phyloP scores from a whole-genome alignment of 768 basidiomycete genomes.

The Tephrocybe sp. region DNA sequence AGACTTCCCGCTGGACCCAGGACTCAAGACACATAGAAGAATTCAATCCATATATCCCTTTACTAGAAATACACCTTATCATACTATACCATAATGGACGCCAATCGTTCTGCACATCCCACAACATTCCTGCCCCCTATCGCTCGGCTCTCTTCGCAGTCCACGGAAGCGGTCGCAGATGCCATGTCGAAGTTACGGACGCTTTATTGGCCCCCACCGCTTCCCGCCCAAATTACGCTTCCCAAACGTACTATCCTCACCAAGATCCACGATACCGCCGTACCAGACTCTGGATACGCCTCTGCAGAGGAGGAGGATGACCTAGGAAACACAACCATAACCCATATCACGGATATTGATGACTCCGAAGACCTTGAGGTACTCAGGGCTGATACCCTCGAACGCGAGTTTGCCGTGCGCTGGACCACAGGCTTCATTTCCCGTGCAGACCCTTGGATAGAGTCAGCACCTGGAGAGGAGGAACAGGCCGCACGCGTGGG shows the following conservation, averaged over 20 bases:
- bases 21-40: conserved; percentile 12
- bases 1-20: conserved; percentile 3
- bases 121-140: conserved; percentile 59
- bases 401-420: conserved; percentile 64
- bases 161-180: conserved; percentile 34
- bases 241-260: conserved; percentile 26
- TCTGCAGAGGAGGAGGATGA: conserved; percentile 62
- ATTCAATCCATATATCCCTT: conserved; percentile 7
- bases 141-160: conserved; percentile 32
- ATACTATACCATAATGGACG: conserved; percentile 16
- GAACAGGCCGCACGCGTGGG: conserved; percentile 40
- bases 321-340: conserved; percentile 19
- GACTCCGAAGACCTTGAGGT: conserved; percentile 33
- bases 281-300: conserved; percentile 78
- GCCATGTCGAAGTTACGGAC: conserved; percentile 44
- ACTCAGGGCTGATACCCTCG: conserved; percentile 62
- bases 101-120: conserved; percentile 16
- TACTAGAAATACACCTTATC: conserved; percentile 2
- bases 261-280: conserved; percentile 39
- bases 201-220: conserved; percentile 51
- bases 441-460: conserved; percentile 56
- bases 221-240: conserved; percentile 26
- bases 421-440: conserved; percentile 76
- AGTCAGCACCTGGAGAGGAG: conserved; percentile 22
- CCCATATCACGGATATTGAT: conserved; percentile 9